Evolutionary conservation across 805 yeast genomes (phyloP).

Genomic region (Candida tammaniensis): DNA sequence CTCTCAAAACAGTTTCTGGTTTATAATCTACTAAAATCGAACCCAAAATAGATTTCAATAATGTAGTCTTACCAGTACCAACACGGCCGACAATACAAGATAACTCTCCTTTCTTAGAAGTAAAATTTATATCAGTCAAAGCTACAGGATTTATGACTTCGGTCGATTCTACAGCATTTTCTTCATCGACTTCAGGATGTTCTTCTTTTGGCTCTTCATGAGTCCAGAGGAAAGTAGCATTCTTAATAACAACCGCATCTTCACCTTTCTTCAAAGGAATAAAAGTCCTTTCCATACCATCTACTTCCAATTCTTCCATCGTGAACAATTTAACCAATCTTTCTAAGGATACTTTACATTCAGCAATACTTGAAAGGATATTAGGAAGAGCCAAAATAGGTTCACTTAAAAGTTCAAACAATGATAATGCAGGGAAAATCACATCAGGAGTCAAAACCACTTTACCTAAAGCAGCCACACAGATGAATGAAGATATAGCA

Average conservation of each 20-base stretch:
- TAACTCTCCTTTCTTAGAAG: slow-evolving; percentile 33
- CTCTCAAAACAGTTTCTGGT: slow-evolving; percentile 15
- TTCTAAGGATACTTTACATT: slow-evolving; percentile 29
- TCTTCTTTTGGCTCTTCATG: slow-evolving; percentile 9
- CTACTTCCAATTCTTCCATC: slow-evolving; percentile 32
- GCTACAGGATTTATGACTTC: slow-evolving; percentile 26
- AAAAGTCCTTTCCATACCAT: slow-evolving; percentile 18
- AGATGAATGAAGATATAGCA: slow-evolving; percentile 30
- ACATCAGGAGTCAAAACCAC: slow-evolving; percentile 33
- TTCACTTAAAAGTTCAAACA: slow-evolving; percentile 34
- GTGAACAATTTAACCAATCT: slow-evolving; percentile 32
- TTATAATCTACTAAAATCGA: slow-evolving; percentile 17
- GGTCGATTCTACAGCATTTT: slow-evolving; percentile 9
- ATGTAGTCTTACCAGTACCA: slow-evolving; percentile 39
- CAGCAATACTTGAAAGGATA: slow-evolving; percentile 25
- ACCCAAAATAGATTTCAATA: slow-evolving; percentile 34
- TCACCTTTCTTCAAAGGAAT: slow-evolving; percentile 18
- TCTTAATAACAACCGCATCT: slow-evolving; percentile 22
- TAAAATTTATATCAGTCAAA: slow-evolving; percentile 27
- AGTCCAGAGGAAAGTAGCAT: slow-evolving; percentile 33
- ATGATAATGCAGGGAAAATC: slow-evolving; percentile 39
- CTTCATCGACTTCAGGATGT: slow-evolving; percentile 22
- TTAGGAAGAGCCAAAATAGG: slow-evolving; percentile 34
- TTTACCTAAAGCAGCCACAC: slow-evolving; percentile 22
- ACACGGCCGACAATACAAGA: slow-evolving; percentile 43